Conservation (phyloP, 2,329 filamentous ascomycete species). For the Aspergillus japonicus region DNA sequence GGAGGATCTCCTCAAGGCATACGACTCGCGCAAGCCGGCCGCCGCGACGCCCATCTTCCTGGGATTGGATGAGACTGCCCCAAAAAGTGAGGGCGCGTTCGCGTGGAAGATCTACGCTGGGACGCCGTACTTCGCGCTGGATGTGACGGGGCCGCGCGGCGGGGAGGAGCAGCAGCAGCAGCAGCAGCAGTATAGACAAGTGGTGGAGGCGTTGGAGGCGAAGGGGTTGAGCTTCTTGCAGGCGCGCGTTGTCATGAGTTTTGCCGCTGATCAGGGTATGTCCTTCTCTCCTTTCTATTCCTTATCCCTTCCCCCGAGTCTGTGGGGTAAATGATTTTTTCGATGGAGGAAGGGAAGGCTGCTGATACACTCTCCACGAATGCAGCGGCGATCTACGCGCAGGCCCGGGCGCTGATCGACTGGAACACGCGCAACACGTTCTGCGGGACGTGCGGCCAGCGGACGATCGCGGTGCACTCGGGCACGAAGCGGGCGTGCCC, state of each 20-base stretch:
- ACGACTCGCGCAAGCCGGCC: slow-evolving; percentile 65
- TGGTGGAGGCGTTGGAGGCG: slow-evolving; percentile 61
- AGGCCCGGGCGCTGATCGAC: slow-evolving; percentile 82
- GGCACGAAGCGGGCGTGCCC: slow-evolving; percentile 48
- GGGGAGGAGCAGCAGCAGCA: slow-evolving; percentile 58
- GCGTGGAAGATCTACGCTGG: slow-evolving; percentile 66
- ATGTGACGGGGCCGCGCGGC: slow-evolving; percentile 70
- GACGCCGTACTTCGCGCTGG: slow-evolving; percentile 82
- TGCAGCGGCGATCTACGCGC: slow-evolving; percentile 82
- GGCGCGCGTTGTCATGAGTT: slow-evolving; percentile 62
- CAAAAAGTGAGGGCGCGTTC: slow-evolving; percentile 40
- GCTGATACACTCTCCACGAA: no score
- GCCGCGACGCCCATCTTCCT: slow-evolving; percentile 77
- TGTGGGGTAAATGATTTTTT: no score
- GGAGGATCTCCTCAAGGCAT: slow-evolving; percentile 68
- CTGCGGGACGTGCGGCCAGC: slow-evolving; percentile 83
- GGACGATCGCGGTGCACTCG: slow-evolving; percentile 60
- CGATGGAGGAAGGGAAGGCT: no score
- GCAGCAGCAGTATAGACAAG: slow-evolving; percentile 54
- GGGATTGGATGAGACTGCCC: slow-evolving; percentile 68
- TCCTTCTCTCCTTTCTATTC: background rate
- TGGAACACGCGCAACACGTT: slow-evolving; percentile 94
- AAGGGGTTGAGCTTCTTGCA: slow-evolving; percentile 65
- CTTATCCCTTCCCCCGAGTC: no score
- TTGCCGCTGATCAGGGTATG: slow-evolving; percentile 62